These are phyloP conservation scores for Tarenaya hassleriana DNA, from an alignment of 345 rosid genomes.

Conservation along the genomic window DNA sequence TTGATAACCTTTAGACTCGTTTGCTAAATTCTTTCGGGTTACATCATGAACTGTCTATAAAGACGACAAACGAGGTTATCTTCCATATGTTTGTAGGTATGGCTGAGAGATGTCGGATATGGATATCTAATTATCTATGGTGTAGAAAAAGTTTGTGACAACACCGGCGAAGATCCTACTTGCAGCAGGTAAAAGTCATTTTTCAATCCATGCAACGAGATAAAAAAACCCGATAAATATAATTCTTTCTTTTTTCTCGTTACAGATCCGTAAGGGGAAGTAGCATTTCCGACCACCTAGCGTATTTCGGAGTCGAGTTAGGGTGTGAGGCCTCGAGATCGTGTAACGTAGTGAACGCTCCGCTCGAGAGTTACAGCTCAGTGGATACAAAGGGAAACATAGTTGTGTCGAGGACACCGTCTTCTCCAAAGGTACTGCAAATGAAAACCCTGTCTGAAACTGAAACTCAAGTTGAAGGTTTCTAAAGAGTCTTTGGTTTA, in stretches of 20 bases:
- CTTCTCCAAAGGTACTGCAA: slow-evolving; percentile 25
- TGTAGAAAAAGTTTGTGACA: slow-evolving; percentile 70
- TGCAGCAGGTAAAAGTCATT: slow-evolving; percentile 65
- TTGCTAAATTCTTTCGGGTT: no score
- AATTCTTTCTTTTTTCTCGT: background rate
- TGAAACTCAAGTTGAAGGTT: no score
- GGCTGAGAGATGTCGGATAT: slow-evolving; percentile 22
- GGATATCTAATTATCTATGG: slow-evolving; percentile 23
- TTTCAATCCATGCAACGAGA: slow-evolving; percentile 5
- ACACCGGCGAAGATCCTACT: slow-evolving; percentile 67
- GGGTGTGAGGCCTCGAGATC: slow-evolving; percentile 51
- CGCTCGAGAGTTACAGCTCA: slow-evolving; percentile 30
- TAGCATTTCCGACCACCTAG: slow-evolving; percentile 69
- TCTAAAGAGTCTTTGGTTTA: no score
- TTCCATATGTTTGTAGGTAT: slow-evolving; percentile 20
- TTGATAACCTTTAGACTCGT: background rate
- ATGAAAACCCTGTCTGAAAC: slow-evolving; percentile 20
- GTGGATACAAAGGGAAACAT: slow-evolving; percentile 68
- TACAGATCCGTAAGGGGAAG: slow-evolving; percentile 69
- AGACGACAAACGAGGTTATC: slow-evolving; percentile 1
- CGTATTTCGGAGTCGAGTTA: slow-evolving; percentile 61
- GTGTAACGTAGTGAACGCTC: slow-evolving; percentile 59
- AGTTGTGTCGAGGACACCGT: slow-evolving; percentile 36
- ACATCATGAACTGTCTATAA: slow-evolving; percentile 1
- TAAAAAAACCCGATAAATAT: slow-evolving; percentile 2